Evolutionary conservation across 805 yeast genomes (phyloP).

Genomic region (Wickerhamiella vanderwaltii): DNA sequence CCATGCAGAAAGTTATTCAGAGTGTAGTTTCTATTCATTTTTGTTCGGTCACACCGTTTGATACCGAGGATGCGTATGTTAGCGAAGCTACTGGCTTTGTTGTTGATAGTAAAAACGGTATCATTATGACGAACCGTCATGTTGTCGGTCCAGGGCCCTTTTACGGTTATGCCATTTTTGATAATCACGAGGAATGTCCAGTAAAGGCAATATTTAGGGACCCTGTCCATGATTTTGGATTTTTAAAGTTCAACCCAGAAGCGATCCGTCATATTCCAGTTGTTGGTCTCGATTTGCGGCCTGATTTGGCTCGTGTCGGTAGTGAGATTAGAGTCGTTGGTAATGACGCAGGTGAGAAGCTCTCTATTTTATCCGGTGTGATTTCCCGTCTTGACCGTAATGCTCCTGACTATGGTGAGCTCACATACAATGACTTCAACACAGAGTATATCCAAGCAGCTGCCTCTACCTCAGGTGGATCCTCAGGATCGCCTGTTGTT

Average conservation of each 20-base stretch:
- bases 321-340: conserved; percentile 90
- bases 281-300: conserved; percentile 52
- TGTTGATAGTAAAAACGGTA: conserved; percentile 70
- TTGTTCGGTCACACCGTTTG: conserved; percentile 75
- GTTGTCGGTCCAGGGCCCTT: conserved; percentile 96
- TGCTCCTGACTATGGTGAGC: conserved; percentile 84
- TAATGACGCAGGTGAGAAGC: conserved; percentile 91
- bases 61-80: conserved; percentile 67
- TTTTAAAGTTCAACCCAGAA: conserved; percentile 62
- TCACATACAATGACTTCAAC: conserved; percentile 84
- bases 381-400: conserved; percentile 75
- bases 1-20: conserved; percentile 53
- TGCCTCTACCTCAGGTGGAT: conserved; percentile 91
- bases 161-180: conserved; percentile 81
- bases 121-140: conserved; percentile 83
- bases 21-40: conserved; percentile 85
- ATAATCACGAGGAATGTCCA: conserved; percentile 86
- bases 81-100: conserved; percentile 90
- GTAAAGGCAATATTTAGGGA: conserved; percentile 81
- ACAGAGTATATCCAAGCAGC: conserved; percentile 94
- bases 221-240: conserved; percentile 93
- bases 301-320: conserved; percentile 82
- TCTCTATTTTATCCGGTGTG: conserved; percentile 79
- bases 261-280: conserved; percentile 63
- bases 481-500: conserved; percentile 94